Conservation (phyloP, 179 eudicot genomes). For the Carnegiea gigantea region DNA sequence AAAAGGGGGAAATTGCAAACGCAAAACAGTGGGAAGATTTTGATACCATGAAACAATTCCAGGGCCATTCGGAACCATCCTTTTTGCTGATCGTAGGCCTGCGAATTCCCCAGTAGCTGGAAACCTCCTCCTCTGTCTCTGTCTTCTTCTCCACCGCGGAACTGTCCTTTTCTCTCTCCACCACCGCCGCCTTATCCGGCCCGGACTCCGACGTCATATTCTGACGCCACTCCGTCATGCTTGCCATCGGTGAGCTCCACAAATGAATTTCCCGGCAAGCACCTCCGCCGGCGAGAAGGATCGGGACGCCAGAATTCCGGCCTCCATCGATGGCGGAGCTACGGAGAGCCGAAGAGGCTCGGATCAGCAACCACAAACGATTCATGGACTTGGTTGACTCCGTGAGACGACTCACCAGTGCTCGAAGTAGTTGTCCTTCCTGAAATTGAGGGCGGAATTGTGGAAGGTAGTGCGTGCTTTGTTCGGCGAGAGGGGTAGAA, state of each 20-base stretch:
- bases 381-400: constrained; percentile 24
- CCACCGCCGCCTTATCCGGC: constrained; percentile 16
- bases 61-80: constrained; percentile 83
- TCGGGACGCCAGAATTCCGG: constrained; percentile 1
- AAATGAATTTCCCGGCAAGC: background rate
- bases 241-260: background rate
- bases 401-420: constrained; percentile 9
- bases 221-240: constrained; percentile 23
- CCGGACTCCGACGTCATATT: constrained; percentile 23
- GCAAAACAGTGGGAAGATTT: background rate
- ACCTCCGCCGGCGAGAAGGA: background rate
- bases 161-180: constrained; percentile 23
- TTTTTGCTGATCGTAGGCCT: constrained; percentile 51
- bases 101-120: constrained; percentile 79
- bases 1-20: background rate
- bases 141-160: constrained; percentile 25
- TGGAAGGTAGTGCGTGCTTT: background rate
- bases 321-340: constrained; percentile 16
- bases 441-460: constrained; percentile 10
- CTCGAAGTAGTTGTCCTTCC: constrained; percentile 9
- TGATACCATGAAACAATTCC: constrained; percentile 91
- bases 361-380: constrained; percentile 23
- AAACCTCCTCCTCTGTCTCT: constrained; percentile 22
- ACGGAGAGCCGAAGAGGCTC: background rate
- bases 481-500: constrained; percentile 8